Evolutionary conservation across 805 yeast genomes (phyloP), one percentile per base, ranked within the genome.

Genomic region (Myxozyma lipomycoides): DNA sequence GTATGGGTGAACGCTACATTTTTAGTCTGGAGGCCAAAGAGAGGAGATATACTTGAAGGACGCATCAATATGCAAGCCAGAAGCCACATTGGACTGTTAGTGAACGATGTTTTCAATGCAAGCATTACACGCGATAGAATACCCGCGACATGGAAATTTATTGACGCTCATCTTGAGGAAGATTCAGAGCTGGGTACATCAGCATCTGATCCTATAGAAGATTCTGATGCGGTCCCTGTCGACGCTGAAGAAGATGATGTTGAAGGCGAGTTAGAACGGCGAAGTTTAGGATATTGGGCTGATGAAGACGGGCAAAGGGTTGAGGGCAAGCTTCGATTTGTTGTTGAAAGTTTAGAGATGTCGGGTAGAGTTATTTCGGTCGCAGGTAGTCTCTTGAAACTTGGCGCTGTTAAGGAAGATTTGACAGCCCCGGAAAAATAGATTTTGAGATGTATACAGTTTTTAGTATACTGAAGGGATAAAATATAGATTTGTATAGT

Each of bases 51-150:
- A 1, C 70, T 93, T 18, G 95, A 90, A 67, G 98, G 98, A 10
- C 78, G 82, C 73, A 77, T 84, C 48, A 88, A 87, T 71, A 82
- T 91, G 79, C 97, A 91, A 72, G 83, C 96, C 2, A 95, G 95
- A 17, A 84, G 96, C 5, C 98, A 93, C 66, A 84, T 93, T 62
- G 98, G 97, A 53, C 73, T 93, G 54, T 76, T 93, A 58, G 75
- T 93, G 44, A 90, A 87, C 66, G 98, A 93, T 70, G 87, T 95
- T 1, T 93, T 93, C 73, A 93, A 93, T 70, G 97, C 97, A 21
- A 82, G 91, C 41, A 87, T 93, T 56, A 87, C 86, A 68, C 82
- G 86, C 65, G 82, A 77, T 64, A 82, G 81, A 61, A 89, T 93
- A 54, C 98, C 98, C n/a, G 70, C 73, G 38, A 77, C 74, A 42